These are phyloP conservation scores for Agaricus sinodeliciosus DNA, from an alignment of 768 basidiomycete genomes.

Conservation along the genomic window DNA sequence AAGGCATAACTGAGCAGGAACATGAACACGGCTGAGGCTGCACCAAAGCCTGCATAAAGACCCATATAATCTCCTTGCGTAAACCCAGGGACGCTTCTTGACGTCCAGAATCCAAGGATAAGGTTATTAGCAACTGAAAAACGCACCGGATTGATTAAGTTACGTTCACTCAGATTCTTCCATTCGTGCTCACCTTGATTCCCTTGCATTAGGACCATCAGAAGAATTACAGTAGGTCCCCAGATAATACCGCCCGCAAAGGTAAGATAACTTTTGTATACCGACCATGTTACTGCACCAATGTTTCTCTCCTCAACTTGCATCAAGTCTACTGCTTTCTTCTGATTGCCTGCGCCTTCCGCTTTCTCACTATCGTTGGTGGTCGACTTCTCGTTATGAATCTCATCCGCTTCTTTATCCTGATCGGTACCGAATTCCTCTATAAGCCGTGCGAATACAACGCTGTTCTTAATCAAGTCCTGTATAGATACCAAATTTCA, in stretches of 20 bases:
- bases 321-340: conserved; percentile 32
- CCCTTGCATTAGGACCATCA: conserved; percentile 37
- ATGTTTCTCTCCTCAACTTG: conserved; percentile 53
- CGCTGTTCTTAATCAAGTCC: conserved; percentile 38
- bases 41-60: conserved; percentile 41
- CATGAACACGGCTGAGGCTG: conserved; percentile 42
- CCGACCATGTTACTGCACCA: conserved; percentile 44
- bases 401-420: conserved; percentile 22
- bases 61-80: conserved; percentile 64
- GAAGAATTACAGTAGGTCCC: conserved; percentile 34
- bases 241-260: conserved; percentile 43
- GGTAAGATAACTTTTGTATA: conserved; percentile 42
- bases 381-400: background rate
- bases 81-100: conserved; percentile 46
- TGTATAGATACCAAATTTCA: conserved; percentile 14
- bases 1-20: conserved; percentile 45
- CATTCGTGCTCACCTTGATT: conserved; percentile 30
- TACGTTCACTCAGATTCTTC: background rate
- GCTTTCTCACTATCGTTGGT: conserved; percentile 8
- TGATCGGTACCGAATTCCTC: conserved; percentile 46
- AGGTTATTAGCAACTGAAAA: conserved; percentile 52
- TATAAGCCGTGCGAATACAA: conserved; percentile 43
- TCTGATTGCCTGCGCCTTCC: conserved; percentile 13
- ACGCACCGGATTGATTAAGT: background rate
- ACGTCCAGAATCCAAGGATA: conserved; percentile 72